Base-by-base conservation (phyloP, 2,329 filamentous ascomycete species). In the Phyllosticta paracitricarpa region DNA sequence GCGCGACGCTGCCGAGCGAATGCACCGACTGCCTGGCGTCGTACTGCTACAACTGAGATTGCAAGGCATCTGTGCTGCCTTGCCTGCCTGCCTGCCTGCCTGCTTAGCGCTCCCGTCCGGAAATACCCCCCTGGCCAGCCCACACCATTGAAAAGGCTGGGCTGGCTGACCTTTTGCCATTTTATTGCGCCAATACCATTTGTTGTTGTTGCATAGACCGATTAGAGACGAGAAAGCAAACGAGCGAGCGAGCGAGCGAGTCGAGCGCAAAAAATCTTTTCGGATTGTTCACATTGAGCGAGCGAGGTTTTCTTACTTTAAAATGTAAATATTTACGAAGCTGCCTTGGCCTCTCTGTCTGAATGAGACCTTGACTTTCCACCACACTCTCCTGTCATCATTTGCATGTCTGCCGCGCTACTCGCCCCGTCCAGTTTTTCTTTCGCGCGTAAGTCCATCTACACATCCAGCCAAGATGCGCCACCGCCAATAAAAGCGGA, bases 21-120 rank as follows among this genome's bases (percentile, higher is more conserved):
- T 61, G 60, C 22, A 35, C 51, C 2, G 51, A n/a, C 22, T 61
- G 60, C 5, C 24, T 61, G 48, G 56, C 33, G 2, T 24, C 54
- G 28, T 61, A 61, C 25, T 61, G 60, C 33, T 61, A 58, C 33
- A 61, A 61, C 51, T 61, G 19, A 59, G 33, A 4, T 19, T 6
- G 30, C 25, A 19, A n/a, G n/a, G 26, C 30, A 10, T 33, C 10
- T 6, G 7, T 33, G 30, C 10, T 33, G 30, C 10, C 7, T 33
- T 33, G 30, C 10, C 10, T 33, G 7, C 30, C 30, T 7, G 30
- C 30, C 19, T 22, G 19, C 19, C 30, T 7, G 30, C 30, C 19
- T 22, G 19, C 19, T 22, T 22, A 22, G 19, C 19, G 19, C 19
- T 22, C 19, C 19, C 19, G 19, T 22, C 19, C 19, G 19, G 19